A percentile compares a stretch with the other conserved stretches of the same genome.
phyloP scores from a whole-genome alignment of 2,329 filamentous ascomycete genomes.

The Aspergillus pseudotamarii region DNA sequence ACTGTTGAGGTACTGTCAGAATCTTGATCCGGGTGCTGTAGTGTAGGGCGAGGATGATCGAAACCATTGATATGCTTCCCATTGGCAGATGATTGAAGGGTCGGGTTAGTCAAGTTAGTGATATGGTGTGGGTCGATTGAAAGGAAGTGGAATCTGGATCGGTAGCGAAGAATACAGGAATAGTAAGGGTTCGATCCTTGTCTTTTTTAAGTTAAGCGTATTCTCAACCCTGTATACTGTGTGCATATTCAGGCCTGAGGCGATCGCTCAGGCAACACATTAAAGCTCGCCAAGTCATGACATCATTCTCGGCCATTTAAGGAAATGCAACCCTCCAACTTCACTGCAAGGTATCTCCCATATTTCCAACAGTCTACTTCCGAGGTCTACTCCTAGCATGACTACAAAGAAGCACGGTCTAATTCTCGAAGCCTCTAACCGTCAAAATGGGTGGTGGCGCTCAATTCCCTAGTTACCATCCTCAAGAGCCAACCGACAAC shows the following conservation, averaged over 20 bases:
- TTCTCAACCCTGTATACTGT: no score
- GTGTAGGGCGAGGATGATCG: not conserved
- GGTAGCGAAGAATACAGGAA: no score
- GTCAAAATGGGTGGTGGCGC: not conserved
- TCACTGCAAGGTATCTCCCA: no score
- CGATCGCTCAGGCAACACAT: no score
- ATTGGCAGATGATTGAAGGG: no score
- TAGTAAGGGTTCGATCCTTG: not conserved
- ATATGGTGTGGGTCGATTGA: no score
- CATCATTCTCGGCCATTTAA: not conserved
- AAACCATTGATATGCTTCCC: not conserved
- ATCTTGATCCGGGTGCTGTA: not conserved
- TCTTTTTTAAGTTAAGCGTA: not conserved
- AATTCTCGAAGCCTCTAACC: accelerated
- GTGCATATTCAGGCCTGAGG: no score
- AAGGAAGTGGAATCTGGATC: no score
- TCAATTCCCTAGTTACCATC: not conserved
- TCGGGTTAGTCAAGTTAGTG: no score
- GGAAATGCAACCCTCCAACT: not conserved
- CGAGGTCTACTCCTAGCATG: not conserved
- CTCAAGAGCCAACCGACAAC: not conserved
- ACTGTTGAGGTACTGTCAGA: not conserved
- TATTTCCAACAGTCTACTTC: not conserved
- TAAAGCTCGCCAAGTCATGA: not conserved
- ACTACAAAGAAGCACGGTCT: not conserved